Percentiles rank a stretch among this genome's conserved stretches.
These are phyloP conservation scores for Penicillium coffeae DNA, from an alignment of 495 filamentous ascomycete species.

Conservation along the genomic window DNA sequence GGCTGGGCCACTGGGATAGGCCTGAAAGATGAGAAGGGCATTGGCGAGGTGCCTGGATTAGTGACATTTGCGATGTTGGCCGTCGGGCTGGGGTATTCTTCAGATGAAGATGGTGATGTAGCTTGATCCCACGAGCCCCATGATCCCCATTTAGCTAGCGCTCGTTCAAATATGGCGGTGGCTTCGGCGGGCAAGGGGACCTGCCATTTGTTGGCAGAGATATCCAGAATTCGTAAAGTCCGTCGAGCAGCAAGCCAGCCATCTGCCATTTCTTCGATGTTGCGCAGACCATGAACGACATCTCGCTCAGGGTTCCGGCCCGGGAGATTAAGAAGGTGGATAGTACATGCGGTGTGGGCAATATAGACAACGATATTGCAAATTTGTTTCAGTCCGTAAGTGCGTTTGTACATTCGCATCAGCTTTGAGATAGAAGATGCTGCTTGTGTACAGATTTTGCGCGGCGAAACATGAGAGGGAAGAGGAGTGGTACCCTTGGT, in stretches of 20 bases:
- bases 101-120: slow-evolving; percentile 33
- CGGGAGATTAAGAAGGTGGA: slow-evolving; percentile 88
- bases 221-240: slow-evolving; percentile 77
- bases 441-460: slow-evolving; percentile 85
- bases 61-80: slow-evolving; percentile 10
- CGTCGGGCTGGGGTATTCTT: slow-evolving; percentile 22
- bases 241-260: slow-evolving; percentile 88
- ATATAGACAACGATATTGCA: slow-evolving; percentile 97
- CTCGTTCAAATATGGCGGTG: slow-evolving; percentile 62
- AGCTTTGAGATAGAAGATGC: slow-evolving; percentile 86
- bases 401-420: slow-evolving; percentile 87
- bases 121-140: slow-evolving; percentile 44
- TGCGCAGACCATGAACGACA: slow-evolving; percentile 83
- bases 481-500: slow-evolving; percentile 74
- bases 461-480: slow-evolving; percentile 82
- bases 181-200: slow-evolving; percentile 85
- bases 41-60: slow-evolving; percentile 7
- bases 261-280: slow-evolving; percentile 94
- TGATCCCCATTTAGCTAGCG: slow-evolving; percentile 52
- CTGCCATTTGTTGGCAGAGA: slow-evolving; percentile 84
- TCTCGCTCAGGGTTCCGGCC: slow-evolving; percentile 86
- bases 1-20: too few relatives aligned
- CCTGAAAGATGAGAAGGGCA: too few relatives aligned
- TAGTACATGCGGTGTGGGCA: slow-evolving; percentile 85
- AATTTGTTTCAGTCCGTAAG: slow-evolving; percentile 86